phyloP scores from a whole-genome alignment of 208 protist genomes.

The Acanthamoeba culbertsoni region DNA sequence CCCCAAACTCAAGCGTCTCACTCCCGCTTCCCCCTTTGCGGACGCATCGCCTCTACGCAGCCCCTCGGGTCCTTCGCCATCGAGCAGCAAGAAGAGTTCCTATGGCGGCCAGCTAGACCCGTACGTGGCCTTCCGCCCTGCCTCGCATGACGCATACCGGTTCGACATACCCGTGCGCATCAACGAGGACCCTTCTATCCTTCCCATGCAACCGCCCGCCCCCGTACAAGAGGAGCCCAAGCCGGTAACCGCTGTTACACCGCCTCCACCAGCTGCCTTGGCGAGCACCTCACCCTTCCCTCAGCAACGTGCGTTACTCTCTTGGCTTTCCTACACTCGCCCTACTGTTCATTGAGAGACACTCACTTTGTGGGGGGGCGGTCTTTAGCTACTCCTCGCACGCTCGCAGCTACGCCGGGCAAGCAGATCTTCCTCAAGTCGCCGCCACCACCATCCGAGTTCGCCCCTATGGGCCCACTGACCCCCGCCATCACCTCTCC shows the following conservation, averaged over 20 bases:
- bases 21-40: background rate
- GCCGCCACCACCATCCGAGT: background rate
- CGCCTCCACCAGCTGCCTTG: background rate
- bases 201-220: background rate
- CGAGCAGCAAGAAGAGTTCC: background rate
- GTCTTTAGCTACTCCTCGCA: background rate
- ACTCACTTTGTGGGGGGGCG: no score
- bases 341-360: no score
- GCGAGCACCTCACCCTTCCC: background rate
- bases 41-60: background rate
- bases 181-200: background rate
- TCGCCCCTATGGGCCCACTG: background rate
- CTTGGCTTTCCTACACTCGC: no score
- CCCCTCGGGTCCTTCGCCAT: background rate
- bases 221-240: background rate
- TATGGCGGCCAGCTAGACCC: background rate
- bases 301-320: background rate
- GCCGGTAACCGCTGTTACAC: background rate
- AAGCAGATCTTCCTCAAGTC: constrained; percentile 29
- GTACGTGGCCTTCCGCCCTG: background rate
- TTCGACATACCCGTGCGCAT: background rate
- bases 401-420: background rate
- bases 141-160: background rate
- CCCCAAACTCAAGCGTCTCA: background rate
- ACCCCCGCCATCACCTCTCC: background rate